Evolutionary conservation across 805 yeast genomes (phyloP).

Genomic region (Lipomyces orientalis): DNA sequence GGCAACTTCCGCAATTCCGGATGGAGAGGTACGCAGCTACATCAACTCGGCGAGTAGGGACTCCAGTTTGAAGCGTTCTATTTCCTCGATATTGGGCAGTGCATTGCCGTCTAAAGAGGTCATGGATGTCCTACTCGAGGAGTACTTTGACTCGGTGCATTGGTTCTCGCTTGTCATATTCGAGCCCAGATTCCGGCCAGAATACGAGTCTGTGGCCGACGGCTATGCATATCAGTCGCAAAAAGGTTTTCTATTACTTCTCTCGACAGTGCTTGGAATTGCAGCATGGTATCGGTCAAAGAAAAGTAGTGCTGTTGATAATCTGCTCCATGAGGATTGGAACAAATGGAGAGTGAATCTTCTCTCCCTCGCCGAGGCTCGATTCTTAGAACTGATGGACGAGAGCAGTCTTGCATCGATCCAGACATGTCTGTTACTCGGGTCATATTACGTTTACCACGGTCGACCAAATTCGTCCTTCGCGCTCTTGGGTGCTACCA

Average conservation of each 20-base stretch:
- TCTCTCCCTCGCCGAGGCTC: slow-evolving; percentile 9
- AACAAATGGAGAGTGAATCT: slow-evolving; percentile 7
- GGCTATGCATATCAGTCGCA: slow-evolving; percentile 1
- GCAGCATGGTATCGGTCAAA: slow-evolving; percentile 6
- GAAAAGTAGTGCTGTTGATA: background rate
- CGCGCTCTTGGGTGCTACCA: slow-evolving; percentile 23
- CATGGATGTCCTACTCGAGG: background rate
- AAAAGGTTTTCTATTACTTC: slow-evolving; percentile 5
- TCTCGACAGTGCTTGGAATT: background rate
- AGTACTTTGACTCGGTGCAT: slow-evolving; percentile 28
- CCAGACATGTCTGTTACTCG: slow-evolving; percentile 26
- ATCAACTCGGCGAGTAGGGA: background rate
- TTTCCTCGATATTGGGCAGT: background rate
- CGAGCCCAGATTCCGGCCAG: slow-evolving; percentile 1
- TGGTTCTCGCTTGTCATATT: slow-evolving; percentile 23
- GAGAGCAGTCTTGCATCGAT: slow-evolving; percentile 25
- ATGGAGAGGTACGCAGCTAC: background rate
- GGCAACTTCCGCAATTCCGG: background rate
- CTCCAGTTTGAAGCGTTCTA: background rate
- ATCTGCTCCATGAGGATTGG: background rate
- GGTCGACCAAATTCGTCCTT: slow-evolving; percentile 27
- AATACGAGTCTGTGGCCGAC: background rate
- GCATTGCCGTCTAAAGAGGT: background rate
- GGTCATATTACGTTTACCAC: slow-evolving; percentile 21
- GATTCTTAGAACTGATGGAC: slow-evolving; percentile 12